Evolutionary conservation across 2,329 filamentous ascomycete species (phyloP).

Genomic region (Gyromitra esculenta): DNA sequence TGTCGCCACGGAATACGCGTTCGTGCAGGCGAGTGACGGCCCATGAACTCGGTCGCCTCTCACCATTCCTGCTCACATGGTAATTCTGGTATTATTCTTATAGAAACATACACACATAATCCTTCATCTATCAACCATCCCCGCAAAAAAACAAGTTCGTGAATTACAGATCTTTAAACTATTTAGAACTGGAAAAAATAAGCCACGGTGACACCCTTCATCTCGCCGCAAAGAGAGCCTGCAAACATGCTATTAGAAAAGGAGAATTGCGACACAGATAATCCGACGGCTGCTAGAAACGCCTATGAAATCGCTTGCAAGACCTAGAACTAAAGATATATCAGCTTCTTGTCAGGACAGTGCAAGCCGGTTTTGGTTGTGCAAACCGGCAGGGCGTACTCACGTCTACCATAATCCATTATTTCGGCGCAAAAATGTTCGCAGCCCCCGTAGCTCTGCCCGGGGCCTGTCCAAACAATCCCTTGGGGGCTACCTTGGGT

Average conservation of each 20-base stretch:
- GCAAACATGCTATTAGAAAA: too few species aligned
- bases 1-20: neutral
- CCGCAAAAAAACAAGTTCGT: neutral
- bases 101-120: conserved; percentile 1
- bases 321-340: too few species aligned
- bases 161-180: conserved; percentile 9
- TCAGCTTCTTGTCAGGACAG: too few species aligned
- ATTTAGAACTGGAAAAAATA: neutral
- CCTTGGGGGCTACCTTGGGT: neutral
- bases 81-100: conserved; percentile 2
- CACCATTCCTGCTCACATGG: too few species aligned
- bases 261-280: too few species aligned
- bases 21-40: neutral
- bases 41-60: neutral
- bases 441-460: neutral
- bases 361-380: neutral
- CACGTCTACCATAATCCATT: neutral
- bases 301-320: neutral
- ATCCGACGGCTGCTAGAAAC: neutral
- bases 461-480: conserved; percentile 1
- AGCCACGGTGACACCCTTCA: neutral
- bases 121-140: conserved; percentile 6
- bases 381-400: neutral
- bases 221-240: neutral
- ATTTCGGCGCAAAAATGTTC: neutral